Evolutionary conservation across 2,329 filamentous ascomycete species (phyloP), one percentile per base, ranked within the genome.

Genomic region (Xylariomycetidae sp.): DNA sequence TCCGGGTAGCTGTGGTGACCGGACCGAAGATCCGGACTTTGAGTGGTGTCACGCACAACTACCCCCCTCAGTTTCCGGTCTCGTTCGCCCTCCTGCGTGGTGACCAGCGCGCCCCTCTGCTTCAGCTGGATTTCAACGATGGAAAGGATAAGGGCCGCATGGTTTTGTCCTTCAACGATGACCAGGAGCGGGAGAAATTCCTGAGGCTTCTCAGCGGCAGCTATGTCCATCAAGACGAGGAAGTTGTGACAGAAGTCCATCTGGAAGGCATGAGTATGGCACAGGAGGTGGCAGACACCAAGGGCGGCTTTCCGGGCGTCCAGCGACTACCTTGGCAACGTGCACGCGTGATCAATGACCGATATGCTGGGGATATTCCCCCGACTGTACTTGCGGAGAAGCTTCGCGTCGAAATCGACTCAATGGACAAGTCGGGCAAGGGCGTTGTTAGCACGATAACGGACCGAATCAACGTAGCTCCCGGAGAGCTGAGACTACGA

Each of bases 391-490:
- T 89, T 33, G 85, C 86, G 0, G 82, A 92, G 49, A 75, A 74
- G 46, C 63, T 95, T 40, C 76, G 87, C 18, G 70, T 93, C 13
- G 72, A 93, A 33, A 69, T 85, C 19, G 79, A 87, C 37, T 85
- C 83, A 44, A 76, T 82, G 40, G 78, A 81, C 33, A 53, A 50
- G 37, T 44, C 44, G 13, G 53, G 53, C 16, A 44, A 49, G 23
- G 52, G 54, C 5, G 49, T 58, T 14, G 45, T 56, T 45, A 85
- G 87, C 30, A 85, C 80, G 25, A 67, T 93, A 12, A 86, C 85
- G 2, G 89, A 95, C 59, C 76, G 88, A 23, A 70, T 95, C 52
- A 94, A 94, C 47, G 69, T 93, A 48, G 80, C 72, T 2, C 80
- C 81, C 9, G 83, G 83, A n/a, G 82, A 87, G 58, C 56, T 87